Evolutionary conservation across 371 early-diverging fungal genomes (phyloP).

Genomic region (Saksenaea vasiformis): DNA sequence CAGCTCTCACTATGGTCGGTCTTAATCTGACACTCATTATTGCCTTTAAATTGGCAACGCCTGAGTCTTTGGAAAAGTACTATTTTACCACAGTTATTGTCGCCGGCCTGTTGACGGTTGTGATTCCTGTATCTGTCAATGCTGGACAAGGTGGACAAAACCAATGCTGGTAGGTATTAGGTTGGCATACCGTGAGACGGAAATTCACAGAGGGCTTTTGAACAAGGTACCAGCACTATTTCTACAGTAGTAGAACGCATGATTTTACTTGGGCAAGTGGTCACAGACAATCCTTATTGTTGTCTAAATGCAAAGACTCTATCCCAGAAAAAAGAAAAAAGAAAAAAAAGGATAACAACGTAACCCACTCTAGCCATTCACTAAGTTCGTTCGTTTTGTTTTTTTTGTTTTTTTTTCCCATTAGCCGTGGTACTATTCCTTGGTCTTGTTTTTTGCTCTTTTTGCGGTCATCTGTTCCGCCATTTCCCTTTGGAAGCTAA

Average conservation of each 20-base stretch:
- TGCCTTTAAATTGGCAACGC: conserved; percentile 22
- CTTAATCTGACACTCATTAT: conserved; percentile 38
- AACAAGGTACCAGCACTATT: conserved; percentile 38
- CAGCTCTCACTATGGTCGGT: conserved; percentile 38
- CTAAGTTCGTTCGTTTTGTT: neutral
- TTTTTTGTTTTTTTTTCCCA: neutral
- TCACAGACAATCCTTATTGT: neutral
- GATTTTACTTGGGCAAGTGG: conserved; percentile 37
- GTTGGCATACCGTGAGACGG: neutral
- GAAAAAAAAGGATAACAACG: neutral
- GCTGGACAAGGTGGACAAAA: neutral
- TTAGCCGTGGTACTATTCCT: conserved; percentile 43
- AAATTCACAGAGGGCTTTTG: conserved; percentile 3
- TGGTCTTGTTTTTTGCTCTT: conserved; percentile 22
- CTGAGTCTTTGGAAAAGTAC: conserved; percentile 26
- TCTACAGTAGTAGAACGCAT: conserved; percentile 18
- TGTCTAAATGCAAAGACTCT: too few relatives aligned
- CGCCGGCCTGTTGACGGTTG: conserved; percentile 14
- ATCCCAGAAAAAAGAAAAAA: neutral
- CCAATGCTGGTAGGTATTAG: conserved; percentile 21
- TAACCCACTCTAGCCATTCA: neutral
- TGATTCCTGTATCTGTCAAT: conserved; percentile 15
- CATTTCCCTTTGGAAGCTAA: conserved; percentile 23
- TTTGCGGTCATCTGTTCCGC: conserved; percentile 27
- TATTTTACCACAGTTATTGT: conserved; percentile 23